Base-by-base conservation (phyloP, 108 stramenopile species). In the Cylindrotheca closterium region DNA sequence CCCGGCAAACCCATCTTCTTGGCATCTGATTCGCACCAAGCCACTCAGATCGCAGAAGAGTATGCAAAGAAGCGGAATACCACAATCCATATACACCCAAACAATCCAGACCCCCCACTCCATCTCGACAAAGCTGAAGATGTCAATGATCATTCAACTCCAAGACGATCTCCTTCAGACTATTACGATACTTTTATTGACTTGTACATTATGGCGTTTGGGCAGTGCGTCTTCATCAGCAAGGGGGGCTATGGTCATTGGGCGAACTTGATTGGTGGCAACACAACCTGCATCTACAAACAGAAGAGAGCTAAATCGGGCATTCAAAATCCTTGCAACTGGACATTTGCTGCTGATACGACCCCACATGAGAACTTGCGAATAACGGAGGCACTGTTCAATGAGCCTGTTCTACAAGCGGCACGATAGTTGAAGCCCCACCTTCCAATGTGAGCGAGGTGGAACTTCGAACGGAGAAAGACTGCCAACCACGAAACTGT, bases 141-240 rank as follows among this genome's bases (percentile, higher is more conserved):
- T 8, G 60, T 67, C 30, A 26, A 62, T 0, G 30, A 53, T 29
- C 45, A 32, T 55, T 19, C 29, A 12, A 37, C 42, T 1, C 49
- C 45, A 21, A 21, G 10, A 32, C 73, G 51, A 1, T 51, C 51
- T 23, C n/a, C 48, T 19, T 45, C 53, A 10, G 72, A 79, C 19
- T 73, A 55, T 47, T 72, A 78, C 32, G 70, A 61, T 46, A 71
- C 74, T 7, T 82, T 82, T 67, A 62, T 82, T 17, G 81, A 82
- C 46, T 55, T 82, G 19, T 82, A 78, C 50, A 33, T 82, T 4
- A 42, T 82, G 46, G 72, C 73, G 19, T 47, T 78, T 48, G 67
- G 70, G 3, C 55, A 60, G 3, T 82, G 81, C 50, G 57, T 78
- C 5, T 48, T 58, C 15, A 46, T 54, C 30, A 50, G 70, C 47